Evolutionary conservation across 352 stramenopile genomes (phyloP).

Genomic region (Phytophthora ohioensis): DNA sequence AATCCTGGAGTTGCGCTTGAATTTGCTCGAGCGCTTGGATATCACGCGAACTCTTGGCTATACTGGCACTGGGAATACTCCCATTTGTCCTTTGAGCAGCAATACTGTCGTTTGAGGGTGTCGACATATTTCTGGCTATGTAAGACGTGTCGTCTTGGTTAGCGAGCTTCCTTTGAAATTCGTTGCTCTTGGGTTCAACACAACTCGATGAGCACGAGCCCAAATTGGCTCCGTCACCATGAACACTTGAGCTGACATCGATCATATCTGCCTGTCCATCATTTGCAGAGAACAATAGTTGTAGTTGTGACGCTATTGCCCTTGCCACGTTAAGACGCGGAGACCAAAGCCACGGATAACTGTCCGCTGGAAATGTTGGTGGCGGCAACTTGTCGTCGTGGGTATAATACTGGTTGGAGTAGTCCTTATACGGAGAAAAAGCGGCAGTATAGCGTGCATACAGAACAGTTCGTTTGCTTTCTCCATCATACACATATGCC

Average conservation of each 20-base stretch:
- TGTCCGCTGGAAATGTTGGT: conserved; percentile 47
- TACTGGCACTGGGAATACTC: conserved; percentile 1
- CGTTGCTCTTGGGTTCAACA: background rate
- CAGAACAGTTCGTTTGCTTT: conserved; percentile 27
- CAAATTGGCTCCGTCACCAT: background rate
- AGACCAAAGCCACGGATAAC: conserved; percentile 63
- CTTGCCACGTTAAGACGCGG: conserved; percentile 36
- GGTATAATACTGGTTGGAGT: conserved; percentile 57
- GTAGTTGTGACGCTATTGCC: conserved; percentile 36
- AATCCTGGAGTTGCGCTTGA: conserved; percentile 49
- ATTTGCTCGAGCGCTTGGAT: conserved; percentile 44
- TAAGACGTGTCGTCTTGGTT: background rate
- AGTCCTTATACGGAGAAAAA: conserved; percentile 60
- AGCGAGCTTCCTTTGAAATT: conserved; percentile 3
- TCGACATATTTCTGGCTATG: background rate
- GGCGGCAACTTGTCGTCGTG: conserved; percentile 41
- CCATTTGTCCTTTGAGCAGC: background rate
- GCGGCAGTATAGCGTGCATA: conserved; percentile 31
- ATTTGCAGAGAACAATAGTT: conserved; percentile 22
- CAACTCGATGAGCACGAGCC: conserved; percentile 12
- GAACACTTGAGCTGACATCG: background rate
- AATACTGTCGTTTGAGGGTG: background rate
- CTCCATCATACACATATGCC: conserved; percentile 38
- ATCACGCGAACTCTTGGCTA: conserved; percentile 23
- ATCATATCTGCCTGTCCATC: conserved; percentile 5